Evolutionary conservation across 495 filamentous ascomycete species (phyloP), one percentile per base, ranked within the genome.

Genomic region (Bryoglossum gracile): DNA sequence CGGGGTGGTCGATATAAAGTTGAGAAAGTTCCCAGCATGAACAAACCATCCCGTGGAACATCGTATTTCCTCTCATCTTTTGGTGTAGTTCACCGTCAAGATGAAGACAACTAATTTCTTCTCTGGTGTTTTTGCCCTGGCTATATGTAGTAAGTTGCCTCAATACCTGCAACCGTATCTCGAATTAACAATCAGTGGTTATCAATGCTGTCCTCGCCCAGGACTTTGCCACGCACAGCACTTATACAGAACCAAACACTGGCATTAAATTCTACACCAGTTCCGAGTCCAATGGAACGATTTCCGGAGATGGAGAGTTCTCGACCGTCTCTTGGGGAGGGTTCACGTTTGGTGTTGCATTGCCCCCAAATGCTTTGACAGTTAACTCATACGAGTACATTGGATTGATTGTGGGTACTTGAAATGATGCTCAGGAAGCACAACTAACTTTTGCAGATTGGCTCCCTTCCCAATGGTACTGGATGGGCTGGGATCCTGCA

Each of bases 341-440:
- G 0, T 70, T 68, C 48, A 76, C 75, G 39, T 75, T 72, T 46
- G 80, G 80, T 55, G 40, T 81, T 43, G 67, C 72, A 3, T 62
- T 84, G n/a, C 80, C 80, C 9, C 34, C 58, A 13, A 69, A 71
- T 51, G 71, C 74, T 13, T 60, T 74, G 13, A 68, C 64, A 5
- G 69, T 67, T 38, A 66, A 79, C 50, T 68, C 73, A 1, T 68
- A 61, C 30, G 79, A 82, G 53, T 83, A 80, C 47, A 76, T 83
- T 49, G 80, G 80, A 48, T 46, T 71, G 11, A 61, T 77, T 45
- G 73, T 76, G 65, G 3, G 66, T 63, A n/a, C 33, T 8, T 49
- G 54, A 42, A 13, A 46, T 42, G n/a, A 48, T 51, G 10, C 55
- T 41, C 51, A 49, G 5, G 24, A 43, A 43, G 24, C n/a, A 58